These are phyloP conservation scores for Coemansia sp. DNA, from an alignment of 192 early-diverging fungal genomes.

Conservation along the genomic window DNA sequence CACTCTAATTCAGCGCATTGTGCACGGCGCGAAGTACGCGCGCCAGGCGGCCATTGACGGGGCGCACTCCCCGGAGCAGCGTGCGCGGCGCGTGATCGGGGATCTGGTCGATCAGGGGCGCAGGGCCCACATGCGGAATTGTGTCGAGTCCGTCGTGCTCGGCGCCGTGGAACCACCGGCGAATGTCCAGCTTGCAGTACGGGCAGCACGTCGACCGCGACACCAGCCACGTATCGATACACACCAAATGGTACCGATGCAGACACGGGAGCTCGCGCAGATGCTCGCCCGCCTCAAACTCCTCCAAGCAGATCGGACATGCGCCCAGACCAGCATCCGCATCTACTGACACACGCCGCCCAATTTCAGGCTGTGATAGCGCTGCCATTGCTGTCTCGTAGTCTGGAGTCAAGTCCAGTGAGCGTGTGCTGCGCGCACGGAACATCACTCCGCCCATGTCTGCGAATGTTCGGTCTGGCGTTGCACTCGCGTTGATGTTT, in stretches of 20 bases:
- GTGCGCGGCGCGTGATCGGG: background rate
- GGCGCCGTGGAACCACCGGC: slow-evolving; percentile 51
- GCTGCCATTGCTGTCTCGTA: background rate
- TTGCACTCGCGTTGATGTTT: background rate
- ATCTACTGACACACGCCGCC: slow-evolving; percentile 20
- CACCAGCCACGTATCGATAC: slow-evolving; percentile 66
- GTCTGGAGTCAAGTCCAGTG: slow-evolving; percentile 22
- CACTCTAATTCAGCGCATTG: background rate
- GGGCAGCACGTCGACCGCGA: slow-evolving; percentile 55
- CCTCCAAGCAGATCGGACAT: slow-evolving; percentile 70
- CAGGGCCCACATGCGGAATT: slow-evolving; percentile 6
- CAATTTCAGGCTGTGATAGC: slow-evolving; percentile 42
- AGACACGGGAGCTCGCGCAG: slow-evolving; percentile 65
- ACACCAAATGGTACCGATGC: slow-evolving; percentile 67
- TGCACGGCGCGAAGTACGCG: background rate
- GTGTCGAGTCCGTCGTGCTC: slow-evolving; percentile 21
- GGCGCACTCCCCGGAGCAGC: slow-evolving; percentile 3
- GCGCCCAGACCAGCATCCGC: slow-evolving; percentile 34
- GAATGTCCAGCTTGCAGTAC: slow-evolving; percentile 54
- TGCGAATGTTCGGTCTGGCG: background rate
- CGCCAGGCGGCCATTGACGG: background rate
- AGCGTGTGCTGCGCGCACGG: slow-evolving; percentile 29
- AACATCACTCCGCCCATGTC: slow-evolving; percentile 22
- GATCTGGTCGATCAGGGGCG: background rate
- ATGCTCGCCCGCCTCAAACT: slow-evolving; percentile 64